phyloP scores from a whole-genome alignment of 2,329 filamentous ascomycete species.

The Alternaria longipes region DNA sequence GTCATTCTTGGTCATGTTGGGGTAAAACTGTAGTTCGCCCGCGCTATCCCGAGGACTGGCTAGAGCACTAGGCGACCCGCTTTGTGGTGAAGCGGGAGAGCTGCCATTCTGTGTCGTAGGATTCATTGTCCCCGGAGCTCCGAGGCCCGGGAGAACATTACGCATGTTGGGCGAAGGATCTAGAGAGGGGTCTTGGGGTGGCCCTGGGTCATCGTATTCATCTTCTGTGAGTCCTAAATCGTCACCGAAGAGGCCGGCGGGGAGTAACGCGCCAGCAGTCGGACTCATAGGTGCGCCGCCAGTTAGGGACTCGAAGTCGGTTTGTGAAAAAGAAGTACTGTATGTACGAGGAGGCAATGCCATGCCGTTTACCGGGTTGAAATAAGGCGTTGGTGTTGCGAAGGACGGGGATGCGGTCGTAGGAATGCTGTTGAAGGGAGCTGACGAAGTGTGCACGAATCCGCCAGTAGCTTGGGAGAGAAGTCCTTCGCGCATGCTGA shows the following conservation, averaged over 20 bases:
- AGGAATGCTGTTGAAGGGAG: conserved; percentile 58
- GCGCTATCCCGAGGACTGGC: conserved; percentile 59
- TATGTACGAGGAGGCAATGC: conserved; percentile 54
- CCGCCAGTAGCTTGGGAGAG: conserved; percentile 41
- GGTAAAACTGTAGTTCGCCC: conserved; percentile 53
- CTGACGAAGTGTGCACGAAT: conserved; percentile 50
- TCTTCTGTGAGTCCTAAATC: conserved; percentile 64
- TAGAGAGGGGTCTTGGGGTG: conserved; percentile 33
- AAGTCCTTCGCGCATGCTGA: conserved; percentile 51
- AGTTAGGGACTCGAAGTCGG: conserved; percentile 68
- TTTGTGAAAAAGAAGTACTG: conserved; percentile 62
- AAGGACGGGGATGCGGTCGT: conserved; percentile 63
- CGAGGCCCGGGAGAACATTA: conserved; percentile 53
- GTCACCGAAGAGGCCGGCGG: conserved; percentile 71
- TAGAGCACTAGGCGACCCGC: conserved; percentile 57
- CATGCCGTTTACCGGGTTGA: conserved; percentile 71
- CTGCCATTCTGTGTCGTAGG: conserved; percentile 48
- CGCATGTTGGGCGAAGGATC: conserved; percentile 44
- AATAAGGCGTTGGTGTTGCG: conserved; percentile 59
- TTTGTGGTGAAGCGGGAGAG: conserved; percentile 55
- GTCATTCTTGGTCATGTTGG: conserved; percentile 43
- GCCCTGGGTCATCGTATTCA: conserved; percentile 44
- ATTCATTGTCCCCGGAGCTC: conserved; percentile 51
- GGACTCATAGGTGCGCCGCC: conserved; percentile 78
- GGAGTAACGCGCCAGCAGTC: conserved; percentile 76